Evolutionary conservation across 306 rosid species (phyloP), one percentile per base, ranked within the genome.

Genomic region (Canavalia ensiformis): DNA sequence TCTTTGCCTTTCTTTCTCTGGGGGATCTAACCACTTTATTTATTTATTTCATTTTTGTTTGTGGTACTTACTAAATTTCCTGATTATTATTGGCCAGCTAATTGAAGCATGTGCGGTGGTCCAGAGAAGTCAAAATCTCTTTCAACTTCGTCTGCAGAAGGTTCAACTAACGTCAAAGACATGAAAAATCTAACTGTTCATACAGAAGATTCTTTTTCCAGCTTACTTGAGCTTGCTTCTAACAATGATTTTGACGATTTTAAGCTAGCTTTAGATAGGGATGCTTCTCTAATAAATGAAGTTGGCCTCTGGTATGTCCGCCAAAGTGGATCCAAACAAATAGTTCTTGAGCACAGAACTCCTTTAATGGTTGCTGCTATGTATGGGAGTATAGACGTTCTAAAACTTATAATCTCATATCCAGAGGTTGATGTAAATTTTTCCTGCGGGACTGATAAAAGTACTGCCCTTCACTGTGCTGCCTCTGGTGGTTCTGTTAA

Each of bases 391-490:
- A 25, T 92, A 28, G 92, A 92, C 80, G 83, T 90, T 81, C 72
- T 94, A 46, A 92, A 92, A 82, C 86, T 94, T 49, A 81, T 90
- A 69, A 85, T 94, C 65, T 83, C 88, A 0, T 76, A 56, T 45
- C 83, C 88, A 0, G 93, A 83, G 45, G 78, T 67, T 76, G 94
- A 88, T 73, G 94, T 92, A 1, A 90, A 94, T 82, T 89, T 88
- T 62, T 85, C 93, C 1, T 89, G 97, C 13, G 91, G 96, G 41
- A 8, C 77, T 6, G 92, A 85, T 79, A 85, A 87, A 76, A 92
- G 88, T 84, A 94, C 98, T 62, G 96, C 97, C 39, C 98, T 94
- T 86, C 98, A 92, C 62, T 94, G 97, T 87, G 98, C 97, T 86
- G 91, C 97, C 11, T 90, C 94, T 1, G 88, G 98, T 13, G 98